phyloP scores from a whole-genome alignment of 2,329 filamentous ascomycete genomes.

The Verticillium albo-atrum region DNA sequence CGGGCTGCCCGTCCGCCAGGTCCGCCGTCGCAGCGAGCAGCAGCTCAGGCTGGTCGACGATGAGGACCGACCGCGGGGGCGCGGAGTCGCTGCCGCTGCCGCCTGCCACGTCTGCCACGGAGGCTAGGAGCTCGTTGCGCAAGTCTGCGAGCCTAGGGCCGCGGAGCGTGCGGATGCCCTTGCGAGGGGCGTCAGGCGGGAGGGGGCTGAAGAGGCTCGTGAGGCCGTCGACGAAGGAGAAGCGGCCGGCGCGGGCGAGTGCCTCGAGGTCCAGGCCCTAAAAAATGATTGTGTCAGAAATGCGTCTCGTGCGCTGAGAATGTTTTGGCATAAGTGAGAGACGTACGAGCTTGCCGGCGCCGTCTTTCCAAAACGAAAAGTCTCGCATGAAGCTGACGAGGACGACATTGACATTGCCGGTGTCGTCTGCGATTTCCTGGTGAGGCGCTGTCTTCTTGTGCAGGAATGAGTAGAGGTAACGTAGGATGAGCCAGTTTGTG shows the following conservation, averaged over 20 bases:
- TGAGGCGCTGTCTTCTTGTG: conserved; percentile 3
- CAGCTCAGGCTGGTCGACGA: conserved; percentile 63
- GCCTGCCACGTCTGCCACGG: conserved; percentile 33
- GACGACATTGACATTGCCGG: conserved; percentile 48
- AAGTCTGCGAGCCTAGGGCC: conserved; percentile 30
- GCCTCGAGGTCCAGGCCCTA: conserved; percentile 68
- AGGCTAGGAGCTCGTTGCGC: conserved; percentile 31
- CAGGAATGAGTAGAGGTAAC: conserved; percentile 48
- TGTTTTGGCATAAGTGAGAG: not conserved
- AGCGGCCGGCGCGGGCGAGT: conserved; percentile 50
- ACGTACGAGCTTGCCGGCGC: conserved; percentile 62
- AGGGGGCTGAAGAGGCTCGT: conserved; percentile 45
- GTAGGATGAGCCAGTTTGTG: conserved; percentile 61
- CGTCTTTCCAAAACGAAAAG: conserved; percentile 71
- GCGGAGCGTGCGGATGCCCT: conserved; percentile 19
- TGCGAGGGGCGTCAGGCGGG: conserved; percentile 2
- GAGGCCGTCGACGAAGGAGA: conserved; percentile 74
- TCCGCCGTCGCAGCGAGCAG: conserved; percentile 50
- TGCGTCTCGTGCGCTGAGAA: not conserved
- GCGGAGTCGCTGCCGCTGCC: conserved; percentile 27
- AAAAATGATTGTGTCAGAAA: not conserved
- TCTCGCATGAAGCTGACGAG: conserved; percentile 82
- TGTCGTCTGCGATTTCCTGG: conserved; percentile 4
- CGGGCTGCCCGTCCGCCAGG: conserved; percentile 27
- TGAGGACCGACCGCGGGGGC: conserved; percentile 46